Conservation (phyloP, 306 rosid species). For the Benincasa hispida region DNA sequence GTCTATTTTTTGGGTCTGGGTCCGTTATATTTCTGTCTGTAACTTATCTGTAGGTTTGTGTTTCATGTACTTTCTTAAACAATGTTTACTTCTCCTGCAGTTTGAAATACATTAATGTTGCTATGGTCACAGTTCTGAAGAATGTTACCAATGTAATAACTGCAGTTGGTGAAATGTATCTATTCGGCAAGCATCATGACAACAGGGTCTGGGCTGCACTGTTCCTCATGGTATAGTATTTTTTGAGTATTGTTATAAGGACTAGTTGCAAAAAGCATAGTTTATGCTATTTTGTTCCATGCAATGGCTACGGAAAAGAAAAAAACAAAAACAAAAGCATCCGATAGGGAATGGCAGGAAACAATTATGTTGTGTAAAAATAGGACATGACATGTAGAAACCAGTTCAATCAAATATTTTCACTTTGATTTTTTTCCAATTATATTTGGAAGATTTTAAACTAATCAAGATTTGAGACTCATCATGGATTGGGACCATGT, state of each 20-base stretch:
- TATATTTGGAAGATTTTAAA: background rate
- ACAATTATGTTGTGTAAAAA: background rate
- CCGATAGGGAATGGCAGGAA: background rate
- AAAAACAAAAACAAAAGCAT: background rate
- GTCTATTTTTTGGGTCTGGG: background rate
- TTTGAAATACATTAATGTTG: conserved; percentile 94
- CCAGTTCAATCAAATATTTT: background rate
- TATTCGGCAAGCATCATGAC: conserved; percentile 83
- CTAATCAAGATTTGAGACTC: background rate
- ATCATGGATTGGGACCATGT: background rate
- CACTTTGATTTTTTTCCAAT: too few species aligned
- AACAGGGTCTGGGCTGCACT: conserved; percentile 86
- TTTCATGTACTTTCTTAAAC: conserved; percentile 10
- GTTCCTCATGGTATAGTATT: conserved; percentile 68
- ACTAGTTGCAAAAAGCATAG: background rate
- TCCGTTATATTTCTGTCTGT: background rate
- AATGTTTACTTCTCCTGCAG: conserved; percentile 42
- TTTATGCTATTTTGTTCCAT: background rate
- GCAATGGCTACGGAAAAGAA: background rate
- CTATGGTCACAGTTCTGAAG: conserved; percentile 97
- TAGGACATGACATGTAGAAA: background rate
- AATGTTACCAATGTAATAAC: conserved; percentile 97
- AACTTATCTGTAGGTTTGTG: background rate
- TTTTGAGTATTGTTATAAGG: conserved; percentile 1
- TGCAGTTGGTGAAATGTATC: conserved; percentile 90